Base-by-base conservation (phyloP, 805 yeast species). In the Candida taoyuanica region DNA sequence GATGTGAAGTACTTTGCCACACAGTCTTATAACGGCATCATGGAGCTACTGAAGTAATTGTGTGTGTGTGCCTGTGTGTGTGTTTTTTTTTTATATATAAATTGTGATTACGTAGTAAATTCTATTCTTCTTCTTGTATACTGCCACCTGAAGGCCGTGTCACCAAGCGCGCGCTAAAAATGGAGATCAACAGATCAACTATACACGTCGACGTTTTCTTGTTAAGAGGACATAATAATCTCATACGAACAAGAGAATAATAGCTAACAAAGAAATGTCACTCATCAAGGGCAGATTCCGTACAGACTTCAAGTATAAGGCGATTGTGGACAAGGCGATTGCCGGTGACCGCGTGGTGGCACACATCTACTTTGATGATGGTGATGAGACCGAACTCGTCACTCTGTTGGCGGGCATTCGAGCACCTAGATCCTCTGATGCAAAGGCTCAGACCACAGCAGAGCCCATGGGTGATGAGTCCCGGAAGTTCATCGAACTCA, bases 1-100 rank as follows among this genome's bases (percentile, higher is more conserved):
- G 98, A 93, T 64, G 98, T 93, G 46, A 77, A 88, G 58, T 91
- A 71, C 64, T 93, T 78, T 64, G 88, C 96, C 7, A 69, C 68
- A 38, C 74, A 81, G 61, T 81, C 89, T 46, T 60, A 76, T 48
- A 68, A 66, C 38, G 48, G 48, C 14, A 49, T 55, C 21, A 34
- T 30, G 13, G 42, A 36, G 8, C 31, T 40, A 26, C 37, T 40
- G 18, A 8, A 7, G 7, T 21, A 21, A 11, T 21, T 21, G 9
- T 21, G n/a, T n/a, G n/a, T 21, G 24, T 11, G 7, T 21, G 9
- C 24, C 24, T 33, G 12, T n/a, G 11, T 28, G 6, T 28, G 8
- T 28, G n/a, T 28, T 15, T 28, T n/a, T 28, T 14, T 28, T 17
- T 17, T 32, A 32, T 17, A 17, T n/a, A 7, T 26, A 6, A 21